Percentiles rank a stretch among this genome's conserved stretches.
phyloP scores from a whole-genome alignment of 2,329 filamentous ascomycete genomes.

The Scopulariopsis brevicaulis region DNA sequence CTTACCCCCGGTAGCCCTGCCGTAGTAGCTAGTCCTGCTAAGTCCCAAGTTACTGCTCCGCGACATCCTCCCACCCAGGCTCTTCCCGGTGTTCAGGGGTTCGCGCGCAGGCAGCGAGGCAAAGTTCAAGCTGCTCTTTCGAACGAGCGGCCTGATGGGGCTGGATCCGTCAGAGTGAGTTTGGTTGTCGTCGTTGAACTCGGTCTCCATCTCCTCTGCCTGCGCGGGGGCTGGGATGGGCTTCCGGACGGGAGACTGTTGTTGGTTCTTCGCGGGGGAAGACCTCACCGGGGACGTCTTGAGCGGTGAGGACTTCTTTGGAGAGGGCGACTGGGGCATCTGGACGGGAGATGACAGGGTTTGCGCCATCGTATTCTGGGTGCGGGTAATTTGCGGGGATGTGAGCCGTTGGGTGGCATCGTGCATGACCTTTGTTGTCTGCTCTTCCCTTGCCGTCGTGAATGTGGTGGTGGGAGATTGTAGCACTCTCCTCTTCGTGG shows the following conservation, averaged over 20 bases:
- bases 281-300: conserved; percentile 8
- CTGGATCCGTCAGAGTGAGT: conserved; percentile 62
- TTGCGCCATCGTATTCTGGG: conserved; percentile 6
- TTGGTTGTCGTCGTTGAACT: conserved; percentile 34
- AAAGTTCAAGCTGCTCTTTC: conserved; percentile 93
- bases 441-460: conserved; percentile 32
- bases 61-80: conserved; percentile 61
- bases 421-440: conserved; percentile 16
- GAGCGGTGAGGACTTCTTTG: conserved; percentile 11
- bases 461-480: conserved; percentile 25
- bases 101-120: conserved; percentile 86
- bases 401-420: conserved; percentile 7
- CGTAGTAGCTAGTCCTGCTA: conserved; percentile 62
- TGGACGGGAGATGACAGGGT: conserved; percentile 5
- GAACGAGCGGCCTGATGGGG: conserved; percentile 63
- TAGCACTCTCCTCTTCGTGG: conserved; percentile 14
- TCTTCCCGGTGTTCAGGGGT: conserved; percentile 75
- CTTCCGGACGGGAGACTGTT: not conserved
- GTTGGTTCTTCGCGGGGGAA: conserved; percentile 4
- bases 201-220: conserved; percentile 4
- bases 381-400: conserved; percentile 7
- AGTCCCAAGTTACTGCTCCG: conserved; percentile 70
- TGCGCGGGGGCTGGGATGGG: conserved; percentile 6
- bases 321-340: conserved; percentile 8
- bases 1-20: conserved; percentile 61